Evolutionary conservation across 768 basidiomycete genomes (phyloP).

Genomic region (Tephrocybe rancida): DNA sequence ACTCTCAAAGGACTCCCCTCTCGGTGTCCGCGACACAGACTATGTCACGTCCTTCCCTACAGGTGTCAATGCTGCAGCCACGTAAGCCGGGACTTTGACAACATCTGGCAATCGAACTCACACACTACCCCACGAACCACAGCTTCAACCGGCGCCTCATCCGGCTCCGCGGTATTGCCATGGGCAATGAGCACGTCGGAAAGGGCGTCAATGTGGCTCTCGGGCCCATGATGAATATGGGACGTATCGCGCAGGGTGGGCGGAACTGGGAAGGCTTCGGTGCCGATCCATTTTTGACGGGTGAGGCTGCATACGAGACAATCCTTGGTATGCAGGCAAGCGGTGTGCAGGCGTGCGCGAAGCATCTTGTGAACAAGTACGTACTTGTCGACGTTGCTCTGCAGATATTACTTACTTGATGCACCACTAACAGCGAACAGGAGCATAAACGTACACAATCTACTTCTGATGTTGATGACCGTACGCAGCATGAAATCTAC

Average conservation of each 20-base stretch:
- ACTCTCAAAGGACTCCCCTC: constrained; percentile 58
- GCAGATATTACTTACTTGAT: background rate
- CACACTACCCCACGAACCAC: background rate
- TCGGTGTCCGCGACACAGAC: constrained; percentile 78
- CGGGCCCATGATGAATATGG: constrained; percentile 88
- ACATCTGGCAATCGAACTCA: background rate
- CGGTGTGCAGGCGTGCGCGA: constrained; percentile 87
- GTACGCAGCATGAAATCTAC: constrained; percentile 79
- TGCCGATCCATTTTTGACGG: constrained; percentile 84
- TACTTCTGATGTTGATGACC: constrained; percentile 76
- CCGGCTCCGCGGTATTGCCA: constrained; percentile 71
- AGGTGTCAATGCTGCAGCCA: constrained; percentile 81
- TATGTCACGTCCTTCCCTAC: constrained; percentile 81
- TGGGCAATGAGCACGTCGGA: constrained; percentile 81
- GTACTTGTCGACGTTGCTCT: constrained; percentile 19
- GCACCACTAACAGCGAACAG: constrained; percentile 53
- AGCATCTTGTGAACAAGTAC: constrained; percentile 80
- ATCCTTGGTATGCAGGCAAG: constrained; percentile 77
- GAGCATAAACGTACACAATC: constrained; percentile 58
- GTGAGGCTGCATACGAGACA: constrained; percentile 79
- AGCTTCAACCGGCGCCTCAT: constrained; percentile 81
- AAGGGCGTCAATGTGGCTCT: constrained; percentile 87
- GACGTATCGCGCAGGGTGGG: constrained; percentile 75
- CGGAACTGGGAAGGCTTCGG: constrained; percentile 98
- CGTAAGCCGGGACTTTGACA: constrained; percentile 51